Conservation (phyloP, 441 rosid genomes). For the Dalechampia spathulata region DNA sequence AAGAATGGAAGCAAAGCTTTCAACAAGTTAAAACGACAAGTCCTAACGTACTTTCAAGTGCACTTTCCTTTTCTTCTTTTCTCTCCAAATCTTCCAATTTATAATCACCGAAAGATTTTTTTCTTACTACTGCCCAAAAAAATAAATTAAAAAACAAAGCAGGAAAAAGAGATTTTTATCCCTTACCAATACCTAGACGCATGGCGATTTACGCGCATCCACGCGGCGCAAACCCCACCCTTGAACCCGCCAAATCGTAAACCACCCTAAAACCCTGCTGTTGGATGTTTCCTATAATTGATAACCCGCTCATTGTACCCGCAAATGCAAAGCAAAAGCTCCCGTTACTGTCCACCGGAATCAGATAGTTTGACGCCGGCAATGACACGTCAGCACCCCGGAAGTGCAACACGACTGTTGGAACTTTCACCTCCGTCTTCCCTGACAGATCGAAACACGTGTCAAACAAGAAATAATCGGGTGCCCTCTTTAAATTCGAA, state of each 20-base stretch:
- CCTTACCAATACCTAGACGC: background rate
- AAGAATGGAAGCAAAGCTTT: too few relatives aligned
- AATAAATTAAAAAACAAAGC: too few relatives aligned
- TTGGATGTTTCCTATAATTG: constrained; percentile 85
- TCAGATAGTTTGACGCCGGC: constrained; percentile 77
- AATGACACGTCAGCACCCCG: constrained; percentile 73
- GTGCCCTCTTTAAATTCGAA: constrained; percentile 43
- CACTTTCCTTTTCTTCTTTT: too few relatives aligned
- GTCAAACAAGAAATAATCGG: constrained; percentile 78
- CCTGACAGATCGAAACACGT: constrained; percentile 82
- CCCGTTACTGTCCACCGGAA: constrained; percentile 68
- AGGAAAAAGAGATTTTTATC: background rate
- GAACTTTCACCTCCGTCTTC: constrained; percentile 76
- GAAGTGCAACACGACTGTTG: constrained; percentile 82
- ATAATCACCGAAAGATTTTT: too few relatives aligned
- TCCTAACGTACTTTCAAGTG: too few relatives aligned
- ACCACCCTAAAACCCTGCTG: constrained; percentile 90
- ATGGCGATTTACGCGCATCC: constrained; percentile 46
- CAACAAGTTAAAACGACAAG: too few relatives aligned
- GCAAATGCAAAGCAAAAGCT: constrained; percentile 92
- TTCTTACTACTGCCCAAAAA: too few relatives aligned
- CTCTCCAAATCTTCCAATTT: too few relatives aligned
- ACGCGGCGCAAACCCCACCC: constrained; percentile 73
- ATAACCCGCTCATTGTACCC: constrained; percentile 65
- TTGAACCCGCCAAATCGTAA: constrained; percentile 58